Conservation (phyloP, 805 yeast genomes). For the Myxozyma neotropica region DNA sequence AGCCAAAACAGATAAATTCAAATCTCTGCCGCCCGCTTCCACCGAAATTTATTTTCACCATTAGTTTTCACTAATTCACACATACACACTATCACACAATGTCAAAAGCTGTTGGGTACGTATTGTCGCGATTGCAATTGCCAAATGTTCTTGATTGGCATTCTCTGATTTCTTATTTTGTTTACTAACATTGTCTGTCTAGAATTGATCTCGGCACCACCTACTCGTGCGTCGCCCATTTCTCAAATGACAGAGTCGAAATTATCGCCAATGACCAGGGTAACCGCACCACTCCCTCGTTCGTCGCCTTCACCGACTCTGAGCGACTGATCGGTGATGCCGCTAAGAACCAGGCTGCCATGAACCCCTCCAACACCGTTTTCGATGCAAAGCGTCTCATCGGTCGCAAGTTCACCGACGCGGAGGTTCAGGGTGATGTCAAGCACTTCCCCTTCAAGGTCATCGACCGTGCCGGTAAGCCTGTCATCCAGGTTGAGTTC, state of each 20-base stretch:
- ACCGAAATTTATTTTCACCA: background rate
- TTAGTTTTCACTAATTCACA: background rate
- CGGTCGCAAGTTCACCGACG: conserved; percentile 78
- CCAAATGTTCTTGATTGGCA: background rate
- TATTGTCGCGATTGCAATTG: background rate
- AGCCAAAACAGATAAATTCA: conserved; percentile 14
- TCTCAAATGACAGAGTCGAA: conserved; percentile 83
- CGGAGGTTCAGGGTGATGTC: conserved; percentile 74
- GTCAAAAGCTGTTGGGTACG: conserved; percentile 54
- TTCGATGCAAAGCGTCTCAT: conserved; percentile 95
- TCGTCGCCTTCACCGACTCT: conserved; percentile 92
- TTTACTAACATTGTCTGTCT: conserved; percentile 9
- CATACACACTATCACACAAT: conserved; percentile 39
- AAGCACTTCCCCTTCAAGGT: conserved; percentile 90
- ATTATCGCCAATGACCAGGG: conserved; percentile 98
- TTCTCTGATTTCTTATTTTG: background rate
- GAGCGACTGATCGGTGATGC: conserved; percentile 97
- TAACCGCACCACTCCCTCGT: conserved; percentile 96
- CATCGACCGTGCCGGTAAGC: conserved; percentile 78
- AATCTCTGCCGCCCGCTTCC: conserved; percentile 1
- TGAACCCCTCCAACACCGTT: conserved; percentile 91
- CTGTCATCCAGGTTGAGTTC: conserved; percentile 81
- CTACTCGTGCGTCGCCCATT: conserved; percentile 94
- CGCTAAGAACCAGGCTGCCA: conserved; percentile 97
- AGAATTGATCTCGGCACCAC: conserved; percentile 98